Base-by-base conservation (phyloP, 2,329 filamentous ascomycete genomes). In the Bipolaris zeicola region DNA sequence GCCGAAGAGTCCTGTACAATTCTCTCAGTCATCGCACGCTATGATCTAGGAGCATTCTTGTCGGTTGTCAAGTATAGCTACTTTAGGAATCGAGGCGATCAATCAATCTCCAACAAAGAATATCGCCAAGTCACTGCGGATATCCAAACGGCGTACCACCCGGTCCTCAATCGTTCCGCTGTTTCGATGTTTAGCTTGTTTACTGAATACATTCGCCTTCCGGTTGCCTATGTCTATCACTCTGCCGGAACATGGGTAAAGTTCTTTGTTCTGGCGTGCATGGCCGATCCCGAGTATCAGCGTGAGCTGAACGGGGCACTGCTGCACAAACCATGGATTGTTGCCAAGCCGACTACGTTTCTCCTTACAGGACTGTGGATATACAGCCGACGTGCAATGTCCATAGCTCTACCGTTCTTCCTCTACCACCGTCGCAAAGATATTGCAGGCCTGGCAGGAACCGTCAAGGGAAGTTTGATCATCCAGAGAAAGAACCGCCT, bases 221-320 rank as follows among this genome's bases (percentile, higher is more conserved):
- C 78, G 0, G 58, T 80, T 22, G 72, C 72, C 18, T 77, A 74
- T 20, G 28, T 77, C 1, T 82, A 82, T 58, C 79, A 82, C 50
- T 69, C 68, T 3, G 38, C 79, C 1, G 79, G 80, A 1, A 69
- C 75, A 2, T 72, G 76, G 52, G 68, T 80, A 57, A 84, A 83
- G 50, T 82, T 83, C 61, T 70, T 81, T 33, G 70, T 81, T 6
- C 76, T 83, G 41, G 79, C 82, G 10, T 71, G 81, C 18, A 77
- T 83, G 60, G 82, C 82, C 2, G 82, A 84, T 61, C 77, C 80
- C 0, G 82, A 84, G 60, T 82, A 80, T 57, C 79, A 83, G 59
- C 72, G 81, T 57, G 82, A 84, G 52, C 72, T 83, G 43, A 75
- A 79, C 54, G 79, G 79, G 63, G 76, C 79, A 46, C 73, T 81